Evolutionary conservation across 257 asterid species (phyloP), one percentile per base, ranked within the genome.

Genomic region (Osmanthus fragrans): DNA sequence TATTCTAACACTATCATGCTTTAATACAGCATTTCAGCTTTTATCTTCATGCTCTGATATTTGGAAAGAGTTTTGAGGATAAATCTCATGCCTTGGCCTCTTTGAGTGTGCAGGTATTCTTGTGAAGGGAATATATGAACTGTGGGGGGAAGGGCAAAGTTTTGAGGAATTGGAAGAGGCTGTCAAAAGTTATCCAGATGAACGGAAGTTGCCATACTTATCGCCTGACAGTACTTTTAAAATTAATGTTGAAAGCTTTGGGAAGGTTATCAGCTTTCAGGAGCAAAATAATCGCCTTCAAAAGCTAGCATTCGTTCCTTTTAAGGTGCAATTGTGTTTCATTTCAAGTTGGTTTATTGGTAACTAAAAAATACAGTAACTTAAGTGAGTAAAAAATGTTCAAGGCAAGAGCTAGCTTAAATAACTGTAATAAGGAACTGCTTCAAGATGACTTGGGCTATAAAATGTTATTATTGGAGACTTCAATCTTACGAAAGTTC

Each of bases 81-180:
- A 63, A 63, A 63, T 63, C 5, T 63, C 34, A 63, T 25, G 34
- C 69, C 32, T 25, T 63, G 69, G 33, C 32, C 33, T 23, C 69
- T 63, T 63, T 63, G 69, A 11, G 34, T 63, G 33, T 72, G 78
- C 84, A 95, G 98, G 99, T 85, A 95, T 95, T 84, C 98, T 95
- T 42, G 92, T 95, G 73, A 95, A 90, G 83, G 99, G 98, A 75
- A 96, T 96, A 49, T 96, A 93, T 83, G 99, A 96, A 80, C 80
- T 93, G 16, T 96, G 99, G 99, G 99, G 99, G 45, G 97, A 96
- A 84, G 99, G 97, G 1, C 73, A 80, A 60, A 87, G 73, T 85
- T 89, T 88, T 78, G 95, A 90, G 90, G 98, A 93, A 77, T 87
- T 96, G 81, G 98, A 92, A 80, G 91, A 86, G 84, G 88, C 96